A percentile compares a stretch with the other conserved stretches of the same genome.
These are phyloP conservation scores for Arabis hirsuta DNA, from an alignment of 345 rosid genomes.

Conservation along the genomic window DNA sequence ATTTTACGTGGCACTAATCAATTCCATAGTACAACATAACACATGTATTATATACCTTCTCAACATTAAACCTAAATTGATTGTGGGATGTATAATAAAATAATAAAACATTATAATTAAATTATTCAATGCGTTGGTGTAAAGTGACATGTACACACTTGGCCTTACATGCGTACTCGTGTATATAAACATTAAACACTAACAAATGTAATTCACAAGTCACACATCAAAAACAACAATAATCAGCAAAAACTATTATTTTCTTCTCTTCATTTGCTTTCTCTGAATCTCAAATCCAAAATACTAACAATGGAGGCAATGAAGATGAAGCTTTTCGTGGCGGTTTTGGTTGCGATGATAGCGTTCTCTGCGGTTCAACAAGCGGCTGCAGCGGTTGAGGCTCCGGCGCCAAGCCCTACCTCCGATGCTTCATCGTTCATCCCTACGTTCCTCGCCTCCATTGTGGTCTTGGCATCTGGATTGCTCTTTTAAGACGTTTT, in stretches of 20 bases:
- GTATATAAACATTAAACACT: conserved; percentile 39
- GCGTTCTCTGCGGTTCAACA: conserved; percentile 39
- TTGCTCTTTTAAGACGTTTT: conserved; percentile 38
- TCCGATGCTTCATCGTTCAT: conserved; percentile 40
- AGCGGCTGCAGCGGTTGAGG: conserved; percentile 38
- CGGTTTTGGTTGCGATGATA: conserved; percentile 38
- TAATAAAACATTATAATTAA: conserved; percentile 8
- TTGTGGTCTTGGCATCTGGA: conserved; percentile 34
- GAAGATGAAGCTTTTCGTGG: conserved; percentile 46
- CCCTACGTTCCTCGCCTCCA: conserved; percentile 41
- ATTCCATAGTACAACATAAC: conserved; percentile 37
- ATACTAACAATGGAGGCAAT: conserved; percentile 44
- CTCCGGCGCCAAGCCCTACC: conserved; percentile 50
- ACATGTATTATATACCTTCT: conserved; percentile 11
- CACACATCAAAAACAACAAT: conserved; percentile 34
- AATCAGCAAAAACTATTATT: conserved; percentile 9
- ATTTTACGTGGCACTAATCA: conserved; percentile 33
- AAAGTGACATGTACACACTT: conserved; percentile 43
- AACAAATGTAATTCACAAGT: conserved; percentile 30
- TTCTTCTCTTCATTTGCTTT: conserved; percentile 33
- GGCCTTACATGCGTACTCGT: conserved; percentile 36
- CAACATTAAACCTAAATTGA: not conserved
- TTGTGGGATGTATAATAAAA: conserved; percentile 22
- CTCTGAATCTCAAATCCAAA: conserved; percentile 21
- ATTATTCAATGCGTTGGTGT: conserved; percentile 42